Evolutionary conservation across 2,329 filamentous ascomycete species (phyloP).

Genomic region (Cladorrhinum sp.): DNA sequence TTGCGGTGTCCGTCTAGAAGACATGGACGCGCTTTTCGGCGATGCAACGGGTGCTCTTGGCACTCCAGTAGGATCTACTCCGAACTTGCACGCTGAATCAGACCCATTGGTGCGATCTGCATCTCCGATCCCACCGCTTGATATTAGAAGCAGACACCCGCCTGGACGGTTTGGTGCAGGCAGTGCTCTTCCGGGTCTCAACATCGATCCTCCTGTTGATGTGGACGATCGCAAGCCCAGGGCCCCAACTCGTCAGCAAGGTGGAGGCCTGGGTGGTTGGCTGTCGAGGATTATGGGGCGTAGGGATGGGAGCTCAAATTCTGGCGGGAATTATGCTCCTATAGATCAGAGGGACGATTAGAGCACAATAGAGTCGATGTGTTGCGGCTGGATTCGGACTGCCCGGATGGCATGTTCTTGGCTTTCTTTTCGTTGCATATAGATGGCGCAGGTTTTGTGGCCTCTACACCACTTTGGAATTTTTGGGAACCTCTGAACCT

Average conservation of each 20-base stretch:
- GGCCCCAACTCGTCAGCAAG: slow-evolving; percentile 29
- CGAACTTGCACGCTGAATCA: slow-evolving; percentile 68
- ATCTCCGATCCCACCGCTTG: slow-evolving; percentile 77
- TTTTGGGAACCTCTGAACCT: not conserved
- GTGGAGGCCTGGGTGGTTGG: slow-evolving; percentile 50
- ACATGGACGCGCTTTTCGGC: slow-evolving; percentile 93
- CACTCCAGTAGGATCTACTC: slow-evolving; percentile 77
- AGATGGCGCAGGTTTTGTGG: slow-evolving; percentile 19
- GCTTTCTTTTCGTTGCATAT: slow-evolving; percentile 18
- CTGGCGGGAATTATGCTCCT: slow-evolving; percentile 38
- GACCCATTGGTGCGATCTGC: slow-evolving; percentile 75
- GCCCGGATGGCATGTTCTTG: not conserved
- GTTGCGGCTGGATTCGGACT: not conserved
- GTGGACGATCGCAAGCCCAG: slow-evolving; percentile 46
- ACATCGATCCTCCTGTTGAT: slow-evolving; percentile 74
- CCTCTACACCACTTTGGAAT: not conserved
- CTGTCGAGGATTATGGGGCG: slow-evolving; percentile 41
- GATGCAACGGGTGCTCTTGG: slow-evolving; percentile 79
- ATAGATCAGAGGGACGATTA: slow-evolving; percentile 42
- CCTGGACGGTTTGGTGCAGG: slow-evolving; percentile 50
- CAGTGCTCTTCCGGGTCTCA: slow-evolving; percentile 72
- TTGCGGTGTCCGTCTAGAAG: slow-evolving; percentile 88
- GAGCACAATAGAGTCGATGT: slow-evolving; percentile 4
- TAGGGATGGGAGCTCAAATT: slow-evolving; percentile 34
- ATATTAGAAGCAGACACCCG: slow-evolving; percentile 55